Base-by-base conservation (phyloP, 164 flowering plant species). In the Paratinospora sagittata region DNA sequence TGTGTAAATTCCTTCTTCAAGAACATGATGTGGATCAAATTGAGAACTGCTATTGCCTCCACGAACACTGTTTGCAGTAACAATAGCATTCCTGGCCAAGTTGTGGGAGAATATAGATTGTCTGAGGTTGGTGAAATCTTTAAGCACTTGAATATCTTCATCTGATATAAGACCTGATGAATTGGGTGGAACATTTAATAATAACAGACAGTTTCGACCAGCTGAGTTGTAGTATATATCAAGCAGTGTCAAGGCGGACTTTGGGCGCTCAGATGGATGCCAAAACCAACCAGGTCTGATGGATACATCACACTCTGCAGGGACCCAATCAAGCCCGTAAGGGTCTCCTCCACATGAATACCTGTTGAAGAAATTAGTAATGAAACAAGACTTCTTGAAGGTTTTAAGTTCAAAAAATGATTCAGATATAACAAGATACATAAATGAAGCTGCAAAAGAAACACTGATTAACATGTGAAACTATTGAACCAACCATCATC, bases 241-340 rank as follows among this genome's bases (percentile, higher is more conserved):
- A 49, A 93, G 99, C 67, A 96, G 91, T 30, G 85, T 77, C 17
- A 73, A 17, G 8, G 96, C 95, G 64, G 96, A 84, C 73, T 96
- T 96, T 52, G 99, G 99, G 74, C 58, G 73, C 83, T 93, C 89
- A 1, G 88, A 85, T 55, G 85, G 77, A 74, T 96, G 99, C 99
- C 99, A 92, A 72, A 96, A 96, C 99, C 99, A 93, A 74, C 99
- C 99, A 21, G 95, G 88, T 66, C 99, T 83, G 68, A 96, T 93
- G 26, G 99, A 96, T 73, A 96, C 97, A 81, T 96, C 98, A 81
- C 99, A 96, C 70, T 90, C 95, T 3, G 97, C 83, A 64, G 99
- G 98, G 43, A 96, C 89, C 99, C 99, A 96, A 66, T 96, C 96
- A 21, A 74, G 88, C 17, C 99, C 99, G 0, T 16, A 30, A 11